Base-by-base conservation (phyloP, 2,329 filamentous ascomycete species). In the Neopestalotiopsis rosae region DNA sequence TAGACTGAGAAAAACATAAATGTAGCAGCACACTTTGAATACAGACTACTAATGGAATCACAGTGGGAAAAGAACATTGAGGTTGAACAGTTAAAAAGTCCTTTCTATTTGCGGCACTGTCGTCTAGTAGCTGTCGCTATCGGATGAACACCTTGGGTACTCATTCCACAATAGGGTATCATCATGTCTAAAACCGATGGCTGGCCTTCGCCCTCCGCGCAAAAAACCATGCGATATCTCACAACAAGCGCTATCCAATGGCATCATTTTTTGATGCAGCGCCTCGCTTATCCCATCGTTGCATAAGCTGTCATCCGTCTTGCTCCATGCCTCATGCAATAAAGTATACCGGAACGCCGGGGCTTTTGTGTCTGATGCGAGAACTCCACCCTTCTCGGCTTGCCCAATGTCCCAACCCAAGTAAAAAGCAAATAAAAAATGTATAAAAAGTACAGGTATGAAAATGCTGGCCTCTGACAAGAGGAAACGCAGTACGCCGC, bases 281-380 rank as follows among this genome's bases (percentile, higher is more conserved):
- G 49, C 52, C 63, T 20, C 63, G 63, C 49, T 67, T 49, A 45
- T 67, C 56, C 65, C 65, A 67, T 67, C 65, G 34, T 67, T 56
- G 57, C 45, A 58, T 67, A 67, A 40, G 58, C 66, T 17, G 42
- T 67, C 66, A 67, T 67, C 57, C 66, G 14, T 67, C 66, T 67
- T 49, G 59, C 66, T 62, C 66, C 66, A 63, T 67, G 20, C 38
- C 58, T 62, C 66, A 67, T 67, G 59, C 66, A 52, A 62, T 67
- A 34, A 28, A 62, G 40, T 62, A 57, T 49, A 64, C 67, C 67
- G 61, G 67, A 68, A 68, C 67, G 67, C 67, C 67, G 45, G 67
- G 67, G 67, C 67, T 68, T 32, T 52, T 52, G n/a, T 40, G n/a
- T 68, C 24, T 61, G 49, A 64, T 68, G 67, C 45, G 45, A 52